phyloP scores from a whole-genome alignment of 352 stramenopile genomes.

The Salisapilia sapeloensis region DNA sequence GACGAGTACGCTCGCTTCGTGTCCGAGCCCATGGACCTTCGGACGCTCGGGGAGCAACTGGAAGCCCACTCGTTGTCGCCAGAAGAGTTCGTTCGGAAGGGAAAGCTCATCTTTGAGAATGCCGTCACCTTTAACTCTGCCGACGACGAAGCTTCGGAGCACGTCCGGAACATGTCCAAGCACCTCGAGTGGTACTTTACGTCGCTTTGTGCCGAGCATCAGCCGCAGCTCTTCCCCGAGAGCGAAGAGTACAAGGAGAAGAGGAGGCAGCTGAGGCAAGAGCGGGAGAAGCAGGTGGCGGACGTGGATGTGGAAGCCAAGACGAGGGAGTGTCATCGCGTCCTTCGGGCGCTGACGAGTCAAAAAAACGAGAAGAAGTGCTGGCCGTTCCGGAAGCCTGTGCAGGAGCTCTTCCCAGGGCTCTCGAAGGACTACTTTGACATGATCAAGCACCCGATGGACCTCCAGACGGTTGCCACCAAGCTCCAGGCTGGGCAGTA shows the following conservation, averaged over 20 bases:
- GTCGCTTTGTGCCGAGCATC: conserved; percentile 50
- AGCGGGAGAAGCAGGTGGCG: conserved; percentile 31
- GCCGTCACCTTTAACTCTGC: conserved; percentile 71
- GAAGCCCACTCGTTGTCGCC: conserved; percentile 24
- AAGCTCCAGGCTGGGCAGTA: conserved; percentile 56
- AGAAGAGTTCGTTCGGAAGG: conserved; percentile 52
- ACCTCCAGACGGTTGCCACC: conserved; percentile 50
- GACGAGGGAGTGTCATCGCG: conserved; percentile 62
- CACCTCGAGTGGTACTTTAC: conserved; percentile 78
- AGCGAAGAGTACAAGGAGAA: conserved; percentile 7
- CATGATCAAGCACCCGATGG: conserved; percentile 69
- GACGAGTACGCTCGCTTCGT: conserved; percentile 46
- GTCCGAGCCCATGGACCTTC: conserved; percentile 65
- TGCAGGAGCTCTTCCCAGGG: conserved; percentile 49
- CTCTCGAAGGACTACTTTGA: conserved; percentile 66
- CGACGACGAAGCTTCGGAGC: conserved; percentile 39
- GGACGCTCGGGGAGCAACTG: conserved; percentile 49
- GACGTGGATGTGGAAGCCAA: conserved; percentile 54
- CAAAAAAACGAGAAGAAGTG: conserved; percentile 80
- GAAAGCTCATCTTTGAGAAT: conserved; percentile 64
- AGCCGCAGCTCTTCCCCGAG: conserved; percentile 20
- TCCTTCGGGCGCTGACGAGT: conserved; percentile 63
- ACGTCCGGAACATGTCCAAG: conserved; percentile 66
- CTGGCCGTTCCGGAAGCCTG: conserved; percentile 73
- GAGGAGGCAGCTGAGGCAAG: conserved; percentile 22